Evolutionary conservation across 2,329 filamentous ascomycete genomes (phyloP).

Genomic region (Aciculosporium take): DNA sequence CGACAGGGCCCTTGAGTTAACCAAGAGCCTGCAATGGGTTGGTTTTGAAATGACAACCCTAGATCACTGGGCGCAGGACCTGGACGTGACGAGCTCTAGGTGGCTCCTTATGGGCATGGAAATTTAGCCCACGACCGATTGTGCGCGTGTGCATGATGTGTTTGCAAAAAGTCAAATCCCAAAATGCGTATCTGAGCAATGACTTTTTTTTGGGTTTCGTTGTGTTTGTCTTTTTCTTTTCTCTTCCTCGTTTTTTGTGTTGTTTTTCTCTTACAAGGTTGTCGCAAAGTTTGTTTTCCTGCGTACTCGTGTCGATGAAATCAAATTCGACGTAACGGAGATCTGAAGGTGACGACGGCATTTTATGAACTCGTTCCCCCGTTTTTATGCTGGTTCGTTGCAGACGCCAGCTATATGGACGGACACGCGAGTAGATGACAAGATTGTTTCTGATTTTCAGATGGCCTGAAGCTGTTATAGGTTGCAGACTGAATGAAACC

Average conservation of each 20-base stretch:
- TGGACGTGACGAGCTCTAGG: conserved; percentile 54
- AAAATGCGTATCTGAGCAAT: neutral
- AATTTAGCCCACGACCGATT: conserved; percentile 34
- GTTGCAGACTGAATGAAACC: neutral
- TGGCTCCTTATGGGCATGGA: conserved; percentile 91
- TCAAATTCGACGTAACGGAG: neutral
- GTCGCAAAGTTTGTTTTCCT: neutral
- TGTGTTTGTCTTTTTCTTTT: neutral
- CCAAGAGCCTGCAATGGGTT: conserved; percentile 82
- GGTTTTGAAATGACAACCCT: conserved; percentile 76
- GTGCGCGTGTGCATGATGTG: neutral
- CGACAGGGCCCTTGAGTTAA: conserved; percentile 49
- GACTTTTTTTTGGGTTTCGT: neutral
- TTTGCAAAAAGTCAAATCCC: neutral
- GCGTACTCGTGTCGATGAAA: neutral
- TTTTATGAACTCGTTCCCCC: neutral
- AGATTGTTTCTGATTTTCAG: neutral
- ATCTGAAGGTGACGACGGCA: neutral
- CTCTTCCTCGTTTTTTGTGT: neutral
- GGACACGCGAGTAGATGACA: neutral
- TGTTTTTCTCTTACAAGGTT: neutral
- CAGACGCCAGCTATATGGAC: neutral
- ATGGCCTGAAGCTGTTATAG: neutral
- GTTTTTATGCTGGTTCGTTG: neutral
- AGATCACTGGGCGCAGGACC: conserved; percentile 53